These are phyloP conservation scores for Entonaema liquescens DNA, from an alignment of 495 filamentous ascomycete species.

Conservation along the genomic window DNA sequence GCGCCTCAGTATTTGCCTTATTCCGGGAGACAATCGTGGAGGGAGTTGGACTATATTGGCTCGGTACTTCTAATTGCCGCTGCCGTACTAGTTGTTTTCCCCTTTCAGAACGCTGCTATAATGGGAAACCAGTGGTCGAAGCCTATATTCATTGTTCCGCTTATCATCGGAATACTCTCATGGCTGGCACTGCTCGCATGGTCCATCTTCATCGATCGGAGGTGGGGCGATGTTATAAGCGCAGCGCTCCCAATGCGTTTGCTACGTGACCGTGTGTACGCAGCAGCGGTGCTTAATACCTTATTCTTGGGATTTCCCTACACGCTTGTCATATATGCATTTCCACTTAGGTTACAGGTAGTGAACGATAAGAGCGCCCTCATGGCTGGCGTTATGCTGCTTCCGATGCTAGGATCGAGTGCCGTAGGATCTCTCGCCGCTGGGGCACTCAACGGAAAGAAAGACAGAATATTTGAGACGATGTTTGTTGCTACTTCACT, in stretches of 20 bases:
- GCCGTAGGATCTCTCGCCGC: conserved; percentile 58
- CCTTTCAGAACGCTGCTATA: conserved; percentile 65
- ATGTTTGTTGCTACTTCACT: conserved; percentile 45
- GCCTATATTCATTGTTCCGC: conserved; percentile 55
- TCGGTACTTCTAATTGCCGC: conserved; percentile 63
- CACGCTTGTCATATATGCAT: conserved; percentile 62
- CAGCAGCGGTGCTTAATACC: conserved; percentile 54
- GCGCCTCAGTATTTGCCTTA: conserved; percentile 45
- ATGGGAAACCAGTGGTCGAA: conserved; percentile 50
- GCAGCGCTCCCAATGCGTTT: conserved; percentile 55
- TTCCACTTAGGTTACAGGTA: conserved; percentile 67
- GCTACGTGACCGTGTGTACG: conserved; percentile 51
- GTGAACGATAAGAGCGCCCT: conserved; percentile 60
- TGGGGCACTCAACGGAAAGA: conserved; percentile 49
- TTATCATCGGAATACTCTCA: conserved; percentile 52
- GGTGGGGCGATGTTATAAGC: conserved; percentile 45
- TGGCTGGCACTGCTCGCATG: conserved; percentile 56
- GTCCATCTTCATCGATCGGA: conserved; percentile 47
- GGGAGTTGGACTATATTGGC: conserved; percentile 64
- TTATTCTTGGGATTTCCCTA: conserved; percentile 65
- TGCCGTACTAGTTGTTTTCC: conserved; percentile 65
- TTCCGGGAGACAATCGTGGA: conserved; percentile 50
- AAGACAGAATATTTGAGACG: conserved; percentile 48
- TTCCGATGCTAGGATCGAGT: conserved; percentile 61
- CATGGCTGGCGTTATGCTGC: conserved; percentile 65